Conservation (phyloP, 768 basidiomycete species). For the Boletus fagicola region DNA sequence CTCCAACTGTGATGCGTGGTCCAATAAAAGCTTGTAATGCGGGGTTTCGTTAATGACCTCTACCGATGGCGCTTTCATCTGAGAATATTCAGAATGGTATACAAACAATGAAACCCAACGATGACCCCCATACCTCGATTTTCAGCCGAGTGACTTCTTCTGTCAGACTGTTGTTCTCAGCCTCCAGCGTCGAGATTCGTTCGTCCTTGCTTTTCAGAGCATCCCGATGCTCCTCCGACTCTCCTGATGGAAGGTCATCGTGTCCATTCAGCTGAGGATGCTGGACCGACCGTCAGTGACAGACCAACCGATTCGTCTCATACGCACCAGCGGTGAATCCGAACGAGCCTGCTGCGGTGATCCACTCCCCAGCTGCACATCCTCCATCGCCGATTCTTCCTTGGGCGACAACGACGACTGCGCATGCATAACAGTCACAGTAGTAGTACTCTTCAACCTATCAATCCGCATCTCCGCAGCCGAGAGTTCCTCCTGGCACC, state of each 20-base stretch:
- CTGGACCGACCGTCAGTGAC: conserved; percentile 43
- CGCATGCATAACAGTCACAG: conserved; percentile 47
- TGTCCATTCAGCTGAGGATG: conserved; percentile 40
- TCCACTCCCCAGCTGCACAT: conserved; percentile 40
- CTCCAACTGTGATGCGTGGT: conserved; percentile 51
- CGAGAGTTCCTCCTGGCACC: conserved; percentile 50
- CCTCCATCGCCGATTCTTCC: conserved; percentile 31
- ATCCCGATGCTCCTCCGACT: conserved; percentile 39
- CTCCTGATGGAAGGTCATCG: conserved; percentile 39
- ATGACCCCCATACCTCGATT: conserved; percentile 40
- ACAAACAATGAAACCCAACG: neutral
- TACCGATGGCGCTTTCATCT: conserved; percentile 45
- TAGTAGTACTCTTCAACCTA: conserved; percentile 53
- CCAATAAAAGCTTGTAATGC: conserved; percentile 55
- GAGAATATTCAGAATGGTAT: neutral
- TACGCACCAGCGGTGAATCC: conserved; percentile 74
- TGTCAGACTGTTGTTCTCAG: conserved; percentile 44
- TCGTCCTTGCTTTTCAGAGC: conserved; percentile 33
- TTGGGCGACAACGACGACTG: conserved; percentile 35
- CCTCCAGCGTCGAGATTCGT: conserved; percentile 49
- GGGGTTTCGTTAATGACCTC: conserved; percentile 47
- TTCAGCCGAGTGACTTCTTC: conserved; percentile 45
- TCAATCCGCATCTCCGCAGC: conserved; percentile 62
- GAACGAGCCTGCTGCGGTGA: conserved; percentile 45
- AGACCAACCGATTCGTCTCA: conserved; percentile 32